Conservation (phyloP, 225 moss, liverwort and hornwort species). For the Pseudisothecium myosuroides region DNA sequence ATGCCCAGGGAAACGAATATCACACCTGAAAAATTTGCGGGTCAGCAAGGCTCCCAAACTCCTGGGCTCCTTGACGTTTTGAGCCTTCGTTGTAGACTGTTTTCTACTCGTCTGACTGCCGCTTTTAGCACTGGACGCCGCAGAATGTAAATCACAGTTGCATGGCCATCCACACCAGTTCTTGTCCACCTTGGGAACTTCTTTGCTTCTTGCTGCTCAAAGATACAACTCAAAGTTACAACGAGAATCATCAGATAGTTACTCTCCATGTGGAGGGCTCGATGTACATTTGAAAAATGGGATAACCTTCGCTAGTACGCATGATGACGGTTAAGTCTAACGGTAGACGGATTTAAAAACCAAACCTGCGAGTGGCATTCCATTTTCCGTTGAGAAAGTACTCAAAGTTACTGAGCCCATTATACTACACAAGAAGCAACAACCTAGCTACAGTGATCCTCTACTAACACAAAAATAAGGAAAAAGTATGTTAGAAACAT, state of each 20-base stretch:
- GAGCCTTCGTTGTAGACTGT: constrained; percentile 10
- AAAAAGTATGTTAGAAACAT: neutral
- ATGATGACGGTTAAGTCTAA: neutral
- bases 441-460: neutral
- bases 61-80: constrained; percentile 18
- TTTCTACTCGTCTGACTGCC: constrained; percentile 5
- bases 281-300: neutral
- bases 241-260: neutral
- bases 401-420: neutral
- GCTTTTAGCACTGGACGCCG: neutral
- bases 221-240: neutral
- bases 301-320: neutral
- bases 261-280: neutral
- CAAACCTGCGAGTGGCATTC: neutral
- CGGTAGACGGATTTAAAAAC: neutral
- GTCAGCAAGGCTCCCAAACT: constrained; percentile 32
- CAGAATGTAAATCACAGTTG: constrained; percentile 13
- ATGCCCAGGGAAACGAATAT: neutral
- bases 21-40: constrained; percentile 30
- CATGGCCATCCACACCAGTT: constrained; percentile 35
- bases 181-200: constrained; percentile 34
- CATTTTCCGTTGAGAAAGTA: neutral
- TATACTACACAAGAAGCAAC: neutral
- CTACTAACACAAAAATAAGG: neutral
- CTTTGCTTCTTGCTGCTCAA: constrained; percentile 22